Percentiles rank a stretch among this genome's conserved stretches.
Conservation (phyloP, 2,329 filamentous ascomycete species). For the Mollisiaceae sp. region DNA sequence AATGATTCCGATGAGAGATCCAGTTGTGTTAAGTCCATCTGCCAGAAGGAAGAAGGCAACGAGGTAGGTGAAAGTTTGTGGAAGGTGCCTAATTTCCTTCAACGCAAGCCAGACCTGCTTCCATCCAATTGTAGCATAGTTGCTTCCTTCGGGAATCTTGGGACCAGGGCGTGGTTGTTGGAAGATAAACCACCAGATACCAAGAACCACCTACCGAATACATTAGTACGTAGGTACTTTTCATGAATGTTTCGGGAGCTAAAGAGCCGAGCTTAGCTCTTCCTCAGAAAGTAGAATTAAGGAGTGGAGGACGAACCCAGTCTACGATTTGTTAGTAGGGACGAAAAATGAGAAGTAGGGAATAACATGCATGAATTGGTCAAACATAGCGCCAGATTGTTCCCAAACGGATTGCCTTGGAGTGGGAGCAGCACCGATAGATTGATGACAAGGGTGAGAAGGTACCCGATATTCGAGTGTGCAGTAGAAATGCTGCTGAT, state of each 20-base stretch:
- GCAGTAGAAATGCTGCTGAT: conserved; percentile 50
- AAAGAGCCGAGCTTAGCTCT: too few relatives aligned
- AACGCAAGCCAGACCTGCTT: conserved; percentile 49
- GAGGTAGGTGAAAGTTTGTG: conserved; percentile 49
- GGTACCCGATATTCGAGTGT: conserved; percentile 50
- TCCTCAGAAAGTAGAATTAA: too few relatives aligned
- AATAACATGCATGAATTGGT: conserved; percentile 47
- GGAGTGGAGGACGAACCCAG: conserved; percentile 39
- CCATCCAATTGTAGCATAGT: conserved; percentile 47
- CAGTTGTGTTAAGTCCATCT: conserved; percentile 49
- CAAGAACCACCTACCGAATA: conserved; percentile 36
- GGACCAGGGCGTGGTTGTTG: conserved; percentile 48
- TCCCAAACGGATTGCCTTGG: conserved; percentile 44
- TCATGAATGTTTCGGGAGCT: too few relatives aligned
- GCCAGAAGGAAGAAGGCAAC: conserved; percentile 49
- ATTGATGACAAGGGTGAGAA: conserved; percentile 47
- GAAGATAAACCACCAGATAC: conserved; percentile 50
- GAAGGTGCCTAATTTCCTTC: conserved; percentile 45
- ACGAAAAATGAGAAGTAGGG: not conserved
- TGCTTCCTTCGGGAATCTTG: conserved; percentile 47
- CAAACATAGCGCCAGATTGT: conserved; percentile 48
- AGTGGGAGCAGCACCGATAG: conserved; percentile 48
- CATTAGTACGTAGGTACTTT: too few relatives aligned
- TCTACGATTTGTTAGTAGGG: conserved; percentile 35
- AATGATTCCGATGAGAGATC: conserved; percentile 46